Percentiles rank a stretch among this genome's conserved stretches.
Conservation (phyloP, 2,329 filamentous ascomycete species). For the Amphichorda felina region DNA sequence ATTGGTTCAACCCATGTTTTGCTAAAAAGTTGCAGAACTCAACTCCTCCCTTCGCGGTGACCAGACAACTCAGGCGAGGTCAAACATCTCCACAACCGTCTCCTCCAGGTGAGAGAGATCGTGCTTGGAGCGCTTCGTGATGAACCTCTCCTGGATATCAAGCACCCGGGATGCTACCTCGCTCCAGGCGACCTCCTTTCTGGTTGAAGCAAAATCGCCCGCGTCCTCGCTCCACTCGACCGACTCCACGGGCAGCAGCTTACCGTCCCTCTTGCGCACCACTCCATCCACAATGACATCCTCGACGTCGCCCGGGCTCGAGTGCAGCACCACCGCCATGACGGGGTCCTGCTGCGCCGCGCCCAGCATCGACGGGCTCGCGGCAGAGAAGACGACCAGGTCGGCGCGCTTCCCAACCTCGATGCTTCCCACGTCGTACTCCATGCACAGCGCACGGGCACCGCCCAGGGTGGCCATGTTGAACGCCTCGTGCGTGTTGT, state of each 20-base stretch:
- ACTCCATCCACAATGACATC: background rate
- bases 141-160: too few relatives aligned
- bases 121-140: too few relatives aligned
- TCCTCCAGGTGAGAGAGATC: too few relatives aligned
- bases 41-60: too few relatives aligned
- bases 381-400: conserved; percentile 3
- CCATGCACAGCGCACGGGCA: conserved; percentile 43
- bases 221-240: background rate
- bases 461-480: conserved; percentile 50
- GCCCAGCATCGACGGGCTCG: background rate
- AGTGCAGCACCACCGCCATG: background rate
- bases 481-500: conserved; percentile 30
- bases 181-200: too few relatives aligned
- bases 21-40: too few relatives aligned
- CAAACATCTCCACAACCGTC: too few relatives aligned
- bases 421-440: conserved; percentile 42
- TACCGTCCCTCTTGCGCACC: background rate
- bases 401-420: conserved; percentile 50
- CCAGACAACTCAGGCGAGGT: too few relatives aligned
- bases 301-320: background rate
- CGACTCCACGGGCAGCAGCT: background rate
- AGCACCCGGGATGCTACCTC: too few relatives aligned
- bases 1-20: too few relatives aligned
- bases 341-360: background rate
- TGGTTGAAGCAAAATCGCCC: too few relatives aligned